Evolutionary conservation across 2,329 filamentous ascomycete genomes (phyloP).

Genomic region (Diplodia seriata): DNA sequence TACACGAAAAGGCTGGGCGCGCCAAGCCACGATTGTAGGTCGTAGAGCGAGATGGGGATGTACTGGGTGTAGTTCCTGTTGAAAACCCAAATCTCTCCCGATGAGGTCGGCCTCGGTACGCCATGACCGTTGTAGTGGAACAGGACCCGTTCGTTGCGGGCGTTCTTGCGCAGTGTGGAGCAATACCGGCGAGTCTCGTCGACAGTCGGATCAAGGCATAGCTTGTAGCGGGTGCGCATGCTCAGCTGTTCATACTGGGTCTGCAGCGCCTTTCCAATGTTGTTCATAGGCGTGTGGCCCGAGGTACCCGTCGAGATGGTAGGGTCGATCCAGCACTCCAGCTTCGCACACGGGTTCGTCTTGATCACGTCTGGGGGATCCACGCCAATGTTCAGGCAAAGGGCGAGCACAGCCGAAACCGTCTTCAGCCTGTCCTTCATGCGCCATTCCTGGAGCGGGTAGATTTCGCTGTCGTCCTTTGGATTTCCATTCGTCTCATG

Average conservation of each 20-base stretch:
- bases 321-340: conserved; percentile 97
- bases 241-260: conserved; percentile 95
- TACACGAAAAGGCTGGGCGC: conserved; percentile 97
- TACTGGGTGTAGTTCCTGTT: conserved; percentile 99
- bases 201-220: conserved; percentile 93
- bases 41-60: conserved; percentile 94
- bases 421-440: conserved; percentile 97
- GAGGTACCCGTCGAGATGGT: conserved; percentile 74
- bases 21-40: conserved; percentile 93
- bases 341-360: conserved; percentile 88
- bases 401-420: conserved; percentile 89
- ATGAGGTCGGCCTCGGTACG: conserved; percentile 92
- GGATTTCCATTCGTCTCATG: conserved; percentile 94
- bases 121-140: conserved; percentile 99
- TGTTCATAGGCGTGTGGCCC: conserved; percentile 81
- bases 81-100: conserved; percentile 98
- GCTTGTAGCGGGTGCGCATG: conserved; percentile 95
- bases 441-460: conserved; percentile 87
- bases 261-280: conserved; percentile 95
- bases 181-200: conserved; percentile 98
- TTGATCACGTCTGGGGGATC: conserved; percentile 97
- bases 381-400: conserved; percentile 96
- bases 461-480: conserved; percentile 61
- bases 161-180: conserved; percentile 84
- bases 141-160: conserved; percentile 94